Evolutionary conservation across 208 protist genomes (phyloP).

Genomic region (Wallacemonas sp.): DNA sequence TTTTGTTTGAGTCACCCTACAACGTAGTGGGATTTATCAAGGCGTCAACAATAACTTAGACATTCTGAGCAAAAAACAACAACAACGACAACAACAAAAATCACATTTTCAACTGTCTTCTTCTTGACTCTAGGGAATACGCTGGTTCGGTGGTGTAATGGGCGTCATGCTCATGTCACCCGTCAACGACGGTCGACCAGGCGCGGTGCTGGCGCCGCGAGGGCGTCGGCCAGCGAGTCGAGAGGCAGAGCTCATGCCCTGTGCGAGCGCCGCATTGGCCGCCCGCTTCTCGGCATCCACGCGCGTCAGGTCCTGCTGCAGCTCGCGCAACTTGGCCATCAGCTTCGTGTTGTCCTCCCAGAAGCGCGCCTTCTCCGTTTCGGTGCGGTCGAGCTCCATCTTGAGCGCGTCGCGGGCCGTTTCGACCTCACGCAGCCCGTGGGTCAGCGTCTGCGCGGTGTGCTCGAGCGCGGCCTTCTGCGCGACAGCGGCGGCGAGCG

Average conservation of each 20-base stretch:
- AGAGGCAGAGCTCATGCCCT: conserved; percentile 42
- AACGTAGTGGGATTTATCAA: too few relatives aligned
- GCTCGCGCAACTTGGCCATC: conserved; percentile 51
- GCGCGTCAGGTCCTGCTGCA: conserved; percentile 58
- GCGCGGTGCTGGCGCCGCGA: not conserved
- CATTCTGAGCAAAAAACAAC: not conserved
- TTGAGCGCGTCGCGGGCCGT: conserved; percentile 25
- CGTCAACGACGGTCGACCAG: conserved; percentile 10
- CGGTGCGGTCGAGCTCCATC: conserved; percentile 14
- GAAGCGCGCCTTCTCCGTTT: conserved; percentile 47
- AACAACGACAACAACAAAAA: conserved; percentile 24
- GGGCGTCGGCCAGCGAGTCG: not conserved
- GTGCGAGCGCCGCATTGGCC: conserved; percentile 55
- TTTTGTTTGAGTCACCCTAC: too few relatives aligned
- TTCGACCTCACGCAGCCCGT: conserved; percentile 26
- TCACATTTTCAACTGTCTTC: not conserved
- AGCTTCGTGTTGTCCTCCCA: conserved; percentile 61
- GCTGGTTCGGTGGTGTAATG: conserved; percentile 9
- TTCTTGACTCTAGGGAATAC: not conserved
- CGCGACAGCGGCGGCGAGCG: conserved; percentile 22
- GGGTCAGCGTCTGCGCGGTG: conserved; percentile 15
- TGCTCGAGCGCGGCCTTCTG: conserved; percentile 25
- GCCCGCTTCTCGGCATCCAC: conserved; percentile 61
- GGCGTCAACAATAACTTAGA: not conserved
- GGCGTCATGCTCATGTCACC: conserved; percentile 20